Base-by-base conservation (phyloP, 768 basidiomycete genomes). In the Termitomyces titanicus region DNA sequence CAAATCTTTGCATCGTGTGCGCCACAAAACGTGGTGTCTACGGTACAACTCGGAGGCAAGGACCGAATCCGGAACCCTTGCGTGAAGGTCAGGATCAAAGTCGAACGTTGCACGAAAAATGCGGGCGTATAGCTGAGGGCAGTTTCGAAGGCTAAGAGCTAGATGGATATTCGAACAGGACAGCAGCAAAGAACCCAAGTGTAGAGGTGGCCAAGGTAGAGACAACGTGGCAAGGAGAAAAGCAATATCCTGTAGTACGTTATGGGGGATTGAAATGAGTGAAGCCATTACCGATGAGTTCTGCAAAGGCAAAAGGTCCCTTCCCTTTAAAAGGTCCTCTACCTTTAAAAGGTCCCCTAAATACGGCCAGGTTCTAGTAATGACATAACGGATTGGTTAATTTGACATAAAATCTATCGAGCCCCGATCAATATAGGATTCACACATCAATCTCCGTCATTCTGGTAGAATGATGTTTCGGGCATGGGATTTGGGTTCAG, bases 191-290 rank as follows among this genome's bases (percentile, higher is more conserved):
- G 67, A 63, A 31, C 74, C 63, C 55, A 88, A 65, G 43, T 71
- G 64, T 37, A 59, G 65, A 12, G 78, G 81, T 11, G 79, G 64
- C 0, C 70, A 72, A 15, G 70, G 67, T 20, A 69, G 61, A 3
- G 74, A 72, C 2, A 68, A 64, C 12, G 77, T 70, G 31, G 73
- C 74, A 29, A 73, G 69, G 40, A 80, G 71, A 56, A 78, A 71
- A 12, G 82, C 82, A 33, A 88, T 76, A 58, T 80, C 70, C 42
- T 78, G 78, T 17, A 88, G 75, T 58, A 88, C 66, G 61, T 87
- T 84, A 61, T 68, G 68, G 20, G 85, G 84, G 35, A 85, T 63
- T 2, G 61, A 66, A 51, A 82, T 78, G 47, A 87, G 68, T 48
- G 63, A 65, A 55, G 79, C 75, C 59, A 70, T 31, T 80, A 81